These are phyloP conservation scores for Eimeria necatrix DNA, from an alignment of 169 alveolate species.

Conservation along the genomic window DNA sequence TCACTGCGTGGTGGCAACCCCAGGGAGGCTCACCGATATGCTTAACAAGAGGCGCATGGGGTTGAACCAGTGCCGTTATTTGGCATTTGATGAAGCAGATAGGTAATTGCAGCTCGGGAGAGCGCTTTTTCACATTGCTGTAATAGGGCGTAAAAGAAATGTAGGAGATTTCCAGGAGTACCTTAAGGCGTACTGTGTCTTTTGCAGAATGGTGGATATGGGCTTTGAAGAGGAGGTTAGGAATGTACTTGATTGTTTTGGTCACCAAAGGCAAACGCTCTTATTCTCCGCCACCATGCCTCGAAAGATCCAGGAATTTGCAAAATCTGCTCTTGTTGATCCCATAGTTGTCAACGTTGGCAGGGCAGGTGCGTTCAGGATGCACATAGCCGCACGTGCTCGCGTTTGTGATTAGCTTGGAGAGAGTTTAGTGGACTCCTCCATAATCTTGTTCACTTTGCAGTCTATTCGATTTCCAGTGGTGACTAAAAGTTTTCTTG, in stretches of 20 bases:
- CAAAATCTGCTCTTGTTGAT: slow-evolving; percentile 93
- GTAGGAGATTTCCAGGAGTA: no score
- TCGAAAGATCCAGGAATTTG: slow-evolving; percentile 96
- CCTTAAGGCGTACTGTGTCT: not conserved
- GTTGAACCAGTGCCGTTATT: slow-evolving; percentile 93
- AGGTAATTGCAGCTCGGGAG: slow-evolving; percentile 78
- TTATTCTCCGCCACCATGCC: slow-evolving; percentile 99
- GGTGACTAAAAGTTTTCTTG: not conserved
- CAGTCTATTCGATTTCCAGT: no score
- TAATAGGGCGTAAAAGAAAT: no score
- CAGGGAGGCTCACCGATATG: slow-evolving; percentile 98
- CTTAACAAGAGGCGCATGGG: slow-evolving; percentile 92
- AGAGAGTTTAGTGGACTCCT: not conserved
- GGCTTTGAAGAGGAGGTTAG: slow-evolving; percentile 98
- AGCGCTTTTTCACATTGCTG: no score
- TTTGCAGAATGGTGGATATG: slow-evolving; percentile 93
- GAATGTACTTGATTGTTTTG: slow-evolving; percentile 93
- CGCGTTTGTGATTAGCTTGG: not conserved
- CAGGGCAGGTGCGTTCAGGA: slow-evolving; percentile 88
- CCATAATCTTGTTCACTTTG: not conserved
- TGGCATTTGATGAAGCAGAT: slow-evolving; percentile 99
- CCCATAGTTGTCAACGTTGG: slow-evolving; percentile 98
- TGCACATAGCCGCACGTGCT: not conserved
- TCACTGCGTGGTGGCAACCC: slow-evolving; percentile 98
- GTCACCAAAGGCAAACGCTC: slow-evolving; percentile 95